Evolutionary conservation across 1,284 basidiomycete genomes (phyloP), one percentile per base, ranked within the genome.

Genomic region (Moniliophthora roreri): DNA sequence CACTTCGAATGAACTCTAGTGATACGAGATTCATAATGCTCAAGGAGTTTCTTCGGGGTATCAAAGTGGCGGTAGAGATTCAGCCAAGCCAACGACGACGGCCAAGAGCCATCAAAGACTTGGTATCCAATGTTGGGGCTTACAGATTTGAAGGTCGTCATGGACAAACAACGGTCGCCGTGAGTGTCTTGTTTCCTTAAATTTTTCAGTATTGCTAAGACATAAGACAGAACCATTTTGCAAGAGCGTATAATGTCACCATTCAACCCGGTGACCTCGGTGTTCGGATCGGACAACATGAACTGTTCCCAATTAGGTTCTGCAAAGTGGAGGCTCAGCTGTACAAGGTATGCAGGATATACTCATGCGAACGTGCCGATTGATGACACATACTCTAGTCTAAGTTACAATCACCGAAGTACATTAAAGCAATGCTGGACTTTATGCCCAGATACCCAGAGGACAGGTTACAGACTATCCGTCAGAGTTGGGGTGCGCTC

Each of bases 221-320:
- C n/a, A n/a, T n/a, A n/a, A n/a, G n/a, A n/a, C 39, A 73, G 71
- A 58, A 66, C 4, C 69, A 76, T 53, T 74, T 73, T 44, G 50
- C 49, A 10, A 41, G 51, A 24, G 53, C 58, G 3, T 59, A 73
- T 54, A 60, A 63, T 26, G 51, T 55, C 15, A 40, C 42, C 23
- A 66, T 70, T 9, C 59, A 59, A 7, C 55, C 57, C 2, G 50
- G 56, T 2, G 58, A 63, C 1, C 50, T 69, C 15, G 70, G 70
- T 4, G 61, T 72, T 13, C 62, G 57, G 40, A 50, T 69, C n/a
- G 63, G 65, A 4, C 50, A 52, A 7, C 62, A 63, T 35, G 67
- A 62, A 9, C 21, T 67, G 3, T 69, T 71, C 28, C 70, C 70
- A 0, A 62, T 70, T 16, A 50, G 26, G 2, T 60, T 59, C 16